These are phyloP conservation scores for Penicillium expansum DNA, from an alignment of 2,329 filamentous ascomycete species.

Conservation along the genomic window DNA sequence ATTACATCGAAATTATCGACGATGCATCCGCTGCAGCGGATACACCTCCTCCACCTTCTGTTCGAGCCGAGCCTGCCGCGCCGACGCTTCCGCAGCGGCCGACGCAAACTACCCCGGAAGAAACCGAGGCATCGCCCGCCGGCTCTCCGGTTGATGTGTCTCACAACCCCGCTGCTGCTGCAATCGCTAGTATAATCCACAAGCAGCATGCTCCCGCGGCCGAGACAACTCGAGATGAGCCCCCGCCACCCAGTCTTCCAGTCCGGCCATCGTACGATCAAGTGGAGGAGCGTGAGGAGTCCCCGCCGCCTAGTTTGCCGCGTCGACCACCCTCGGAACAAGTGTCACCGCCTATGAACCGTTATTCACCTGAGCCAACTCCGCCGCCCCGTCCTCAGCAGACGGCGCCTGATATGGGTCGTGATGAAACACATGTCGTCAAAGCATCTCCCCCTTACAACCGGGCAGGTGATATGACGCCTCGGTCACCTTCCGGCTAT, in stretches of 20 bases:
- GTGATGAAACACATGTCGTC: constrained; percentile 46
- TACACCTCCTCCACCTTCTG: constrained; percentile 24
- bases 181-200: constrained; percentile 52
- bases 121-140: constrained; percentile 25
- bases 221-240: constrained; percentile 29
- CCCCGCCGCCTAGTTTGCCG: constrained; percentile 54
- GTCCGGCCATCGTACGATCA: constrained; percentile 62
- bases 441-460: constrained; percentile 57
- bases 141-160: constrained; percentile 45
- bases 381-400: constrained; percentile 32
- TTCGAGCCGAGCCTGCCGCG: constrained; percentile 39
- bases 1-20: constrained; percentile 79
- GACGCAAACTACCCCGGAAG: constrained; percentile 17
- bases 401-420: constrained; percentile 21
- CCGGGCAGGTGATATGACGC: constrained; percentile 50
- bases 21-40: constrained; percentile 49
- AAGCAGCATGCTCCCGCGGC: constrained; percentile 35
- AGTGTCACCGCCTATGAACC: constrained; percentile 56
- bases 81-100: constrained; percentile 38
- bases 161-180: constrained; percentile 55
- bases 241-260: constrained; percentile 34
- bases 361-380: constrained; percentile 54
- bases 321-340: constrained; percentile 59
- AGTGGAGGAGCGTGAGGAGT: constrained; percentile 52
- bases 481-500: constrained; percentile 71